Evolutionary conservation across 2,329 filamentous ascomycete genomes (phyloP), one percentile per base, ranked within the genome.

Genomic region (Microdochium nivale): DNA sequence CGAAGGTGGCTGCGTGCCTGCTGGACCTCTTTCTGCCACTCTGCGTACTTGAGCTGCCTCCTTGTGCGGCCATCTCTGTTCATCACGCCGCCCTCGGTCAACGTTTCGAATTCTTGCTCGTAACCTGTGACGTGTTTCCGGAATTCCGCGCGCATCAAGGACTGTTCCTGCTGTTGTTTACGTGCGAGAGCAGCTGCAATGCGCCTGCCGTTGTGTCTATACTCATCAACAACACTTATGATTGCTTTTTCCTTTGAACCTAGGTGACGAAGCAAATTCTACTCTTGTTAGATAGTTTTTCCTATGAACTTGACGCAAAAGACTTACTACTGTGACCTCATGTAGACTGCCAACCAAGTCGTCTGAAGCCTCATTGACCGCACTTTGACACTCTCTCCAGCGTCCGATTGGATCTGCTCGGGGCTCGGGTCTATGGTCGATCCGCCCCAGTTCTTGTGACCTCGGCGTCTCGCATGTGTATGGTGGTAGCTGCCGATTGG

Each of bases 291-390:
- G 19, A 47, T 25, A 44, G 19, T 27, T 13, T 24, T 25, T n/a
- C 21, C n/a, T 10, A 19, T 10, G 11, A 11, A 46, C 11, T 50
- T 23, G 35, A 44, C 4, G 10, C 25, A 10, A 37, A 35, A 19
- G 3, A 51, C 53, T 44, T 11, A 56, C 56, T 35, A 23, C 55
- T 21, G 56, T 53, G 25, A 58, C 53, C 25, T 47, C 27, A 19
- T 57, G 53, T n/a, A 58, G 50, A 11, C 49, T 53, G 30, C 55
- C 56, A 43, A 54, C 47, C n/a, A 57, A 49, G 1, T 55, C 52
- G 13, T 33, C 25, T 23, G 52, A 55, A 3, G 56, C 56, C 3
- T 24, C 52, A 25, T 57, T 51, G 14, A 58, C 55, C 48, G 55
- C 53, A 2, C 52, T 49, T 48, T 55, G 47, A 55, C 55, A 58